phyloP scores from a whole-genome alignment of 106 monocot species.

The Acanthochlamys bracteata region DNA sequence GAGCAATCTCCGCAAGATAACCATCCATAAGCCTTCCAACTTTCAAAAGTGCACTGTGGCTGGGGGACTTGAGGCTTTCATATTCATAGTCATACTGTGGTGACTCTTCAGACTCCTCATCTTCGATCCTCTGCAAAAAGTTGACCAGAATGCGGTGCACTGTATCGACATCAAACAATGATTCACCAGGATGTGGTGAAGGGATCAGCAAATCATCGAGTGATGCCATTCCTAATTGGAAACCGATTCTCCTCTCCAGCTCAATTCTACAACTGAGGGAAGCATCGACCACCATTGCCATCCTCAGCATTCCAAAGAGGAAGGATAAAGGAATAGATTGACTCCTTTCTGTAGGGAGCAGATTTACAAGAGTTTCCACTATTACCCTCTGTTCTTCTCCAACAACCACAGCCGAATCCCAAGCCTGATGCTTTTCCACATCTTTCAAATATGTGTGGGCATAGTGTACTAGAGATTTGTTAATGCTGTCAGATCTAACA shows the following conservation, averaged over 20 bases:
- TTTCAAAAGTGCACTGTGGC: constrained; percentile 61
- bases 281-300: constrained; percentile 64
- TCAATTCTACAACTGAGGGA: constrained; percentile 44
- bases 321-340: constrained; percentile 53
- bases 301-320: constrained; percentile 88
- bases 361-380: constrained; percentile 56
- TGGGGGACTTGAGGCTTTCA: constrained; percentile 42
- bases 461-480: constrained; percentile 59
- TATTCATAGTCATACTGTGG: constrained; percentile 65
- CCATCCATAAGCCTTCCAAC: constrained; percentile 87
- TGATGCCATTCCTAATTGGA: constrained; percentile 69
- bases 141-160: constrained; percentile 66
- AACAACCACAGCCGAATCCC: constrained; percentile 29
- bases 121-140: constrained; percentile 77
- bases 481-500: constrained; percentile 73
- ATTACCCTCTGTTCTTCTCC: constrained; percentile 52
- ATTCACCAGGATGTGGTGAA: constrained; percentile 48
- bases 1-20: constrained; percentile 88
- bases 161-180: constrained; percentile 73
- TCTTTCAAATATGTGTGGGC: constrained; percentile 63
- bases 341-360: constrained; percentile 59
- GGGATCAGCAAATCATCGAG: constrained; percentile 92
- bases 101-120: constrained; percentile 49
- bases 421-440: constrained; percentile 34
- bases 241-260: constrained; percentile 77